Percentiles rank a stretch among this genome's conserved stretches.
These are phyloP conservation scores for Leptographium radiaticola DNA, from an alignment of 2,329 filamentous ascomycete species.

Conservation along the genomic window DNA sequence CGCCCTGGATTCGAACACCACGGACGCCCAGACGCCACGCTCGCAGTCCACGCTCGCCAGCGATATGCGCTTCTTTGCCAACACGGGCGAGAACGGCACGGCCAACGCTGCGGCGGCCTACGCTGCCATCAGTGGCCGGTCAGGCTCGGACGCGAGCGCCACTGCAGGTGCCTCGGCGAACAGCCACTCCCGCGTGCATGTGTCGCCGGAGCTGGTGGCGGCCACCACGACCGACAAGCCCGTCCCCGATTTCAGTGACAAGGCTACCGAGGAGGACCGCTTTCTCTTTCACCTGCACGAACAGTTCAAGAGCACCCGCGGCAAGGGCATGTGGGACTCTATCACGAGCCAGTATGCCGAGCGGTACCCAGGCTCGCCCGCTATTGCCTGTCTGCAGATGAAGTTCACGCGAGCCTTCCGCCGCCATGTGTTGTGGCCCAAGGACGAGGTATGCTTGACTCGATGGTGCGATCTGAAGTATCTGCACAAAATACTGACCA, in stretches of 20 bases:
- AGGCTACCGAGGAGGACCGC: conserved; percentile 33
- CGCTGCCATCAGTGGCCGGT: neutral
- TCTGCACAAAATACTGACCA: neutral
- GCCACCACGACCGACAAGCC: neutral
- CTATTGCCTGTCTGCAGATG: conserved; percentile 41
- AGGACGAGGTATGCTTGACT: conserved; percentile 31
- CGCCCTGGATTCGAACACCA: neutral
- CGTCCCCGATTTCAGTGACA: conserved; percentile 22
- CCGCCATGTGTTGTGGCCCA: conserved; percentile 35
- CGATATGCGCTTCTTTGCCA: neutral
- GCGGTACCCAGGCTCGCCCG: conserved; percentile 14
- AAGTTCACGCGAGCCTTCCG: conserved; percentile 37
- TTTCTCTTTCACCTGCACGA: conserved; percentile 37
- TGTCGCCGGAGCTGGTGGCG: neutral
- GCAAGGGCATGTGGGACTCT: conserved; percentile 45
- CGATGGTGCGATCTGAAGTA: neutral
- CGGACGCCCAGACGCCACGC: neutral
- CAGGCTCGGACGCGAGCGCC: neutral
- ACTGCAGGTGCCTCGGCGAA: neutral
- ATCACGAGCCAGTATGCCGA: conserved; percentile 32
- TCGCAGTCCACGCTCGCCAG: neutral
- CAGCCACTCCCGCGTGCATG: neutral
- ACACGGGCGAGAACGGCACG: neutral
- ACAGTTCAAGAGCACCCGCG: conserved; percentile 31
- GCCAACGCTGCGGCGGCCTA: neutral